Conservation (phyloP, 148 eudicot species). For the Suaeda aralocaspica region DNA sequence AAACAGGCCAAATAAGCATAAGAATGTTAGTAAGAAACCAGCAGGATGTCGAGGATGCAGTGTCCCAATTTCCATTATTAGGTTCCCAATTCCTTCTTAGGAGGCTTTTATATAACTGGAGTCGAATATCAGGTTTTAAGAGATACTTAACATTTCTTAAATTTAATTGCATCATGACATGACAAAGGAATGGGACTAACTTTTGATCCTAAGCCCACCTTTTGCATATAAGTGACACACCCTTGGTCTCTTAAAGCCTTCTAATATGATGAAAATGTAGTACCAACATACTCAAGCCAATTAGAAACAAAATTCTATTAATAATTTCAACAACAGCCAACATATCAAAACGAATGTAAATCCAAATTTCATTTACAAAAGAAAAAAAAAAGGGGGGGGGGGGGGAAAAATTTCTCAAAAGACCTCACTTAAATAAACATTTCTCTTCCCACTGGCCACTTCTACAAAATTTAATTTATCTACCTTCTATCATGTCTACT, state of each 20-base stretch:
- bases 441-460: too few species aligned
- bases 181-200: background rate
- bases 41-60: background rate
- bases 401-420: too few species aligned
- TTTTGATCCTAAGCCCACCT: background rate
- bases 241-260: background rate
- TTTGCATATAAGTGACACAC: background rate
- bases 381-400: constrained; percentile 4
- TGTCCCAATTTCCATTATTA: background rate
- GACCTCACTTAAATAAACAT: too few species aligned
- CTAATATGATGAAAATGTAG: background rate
- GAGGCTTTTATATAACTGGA: background rate
- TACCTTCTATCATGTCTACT: too few species aligned
- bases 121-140: background rate
- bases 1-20: too few species aligned
- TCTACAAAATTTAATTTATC: too few species aligned
- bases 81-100: background rate
- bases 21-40: background rate
- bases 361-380: background rate
- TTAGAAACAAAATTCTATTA: background rate
- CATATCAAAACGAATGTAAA: background rate
- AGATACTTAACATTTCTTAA: background rate
- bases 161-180: background rate
- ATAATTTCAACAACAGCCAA: background rate
- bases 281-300: background rate